Conservation (phyloP, 768 basidiomycete genomes). For the Agrocybe chaxingu region DNA sequence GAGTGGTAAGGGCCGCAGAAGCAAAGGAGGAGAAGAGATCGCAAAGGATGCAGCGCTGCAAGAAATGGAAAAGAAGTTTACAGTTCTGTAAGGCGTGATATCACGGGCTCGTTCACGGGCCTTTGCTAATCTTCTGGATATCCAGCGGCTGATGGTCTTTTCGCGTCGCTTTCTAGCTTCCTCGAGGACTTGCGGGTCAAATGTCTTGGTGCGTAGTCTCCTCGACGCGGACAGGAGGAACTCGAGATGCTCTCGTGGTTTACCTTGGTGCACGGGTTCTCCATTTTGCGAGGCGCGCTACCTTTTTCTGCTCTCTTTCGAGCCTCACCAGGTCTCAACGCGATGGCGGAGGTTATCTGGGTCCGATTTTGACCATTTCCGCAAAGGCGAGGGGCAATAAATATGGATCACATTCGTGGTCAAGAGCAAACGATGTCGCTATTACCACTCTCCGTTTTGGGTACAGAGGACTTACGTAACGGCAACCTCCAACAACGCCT, state of each 20-base stretch:
- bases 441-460: too few species aligned
- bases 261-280: constrained; percentile 3
- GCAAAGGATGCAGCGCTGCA: not conserved
- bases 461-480: too few species aligned
- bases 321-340: constrained; percentile 8
- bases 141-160: constrained; percentile 13
- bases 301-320: constrained; percentile 13
- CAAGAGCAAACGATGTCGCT: too few species aligned
- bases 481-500: too few species aligned
- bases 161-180: constrained; percentile 13
- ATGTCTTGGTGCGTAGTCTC: constrained; percentile 7
- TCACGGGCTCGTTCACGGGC: constrained; percentile 4
- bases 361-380: constrained; percentile 16
- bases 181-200: constrained; percentile 6
- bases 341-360: constrained; percentile 10
- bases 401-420: too few species aligned
- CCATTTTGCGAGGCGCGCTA: constrained; percentile 9
- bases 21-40: not conserved
- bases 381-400: not conserved
- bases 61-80: not conserved
- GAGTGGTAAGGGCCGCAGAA: not conserved
- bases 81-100: constrained; percentile 2
- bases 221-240: constrained; percentile 7
- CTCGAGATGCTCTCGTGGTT: constrained; percentile 7
- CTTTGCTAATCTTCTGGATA: constrained; percentile 18